Evolutionary conservation across 2,329 filamentous ascomycete genomes (phyloP).

Genomic region (Pochonia chlamydosporia): DNA sequence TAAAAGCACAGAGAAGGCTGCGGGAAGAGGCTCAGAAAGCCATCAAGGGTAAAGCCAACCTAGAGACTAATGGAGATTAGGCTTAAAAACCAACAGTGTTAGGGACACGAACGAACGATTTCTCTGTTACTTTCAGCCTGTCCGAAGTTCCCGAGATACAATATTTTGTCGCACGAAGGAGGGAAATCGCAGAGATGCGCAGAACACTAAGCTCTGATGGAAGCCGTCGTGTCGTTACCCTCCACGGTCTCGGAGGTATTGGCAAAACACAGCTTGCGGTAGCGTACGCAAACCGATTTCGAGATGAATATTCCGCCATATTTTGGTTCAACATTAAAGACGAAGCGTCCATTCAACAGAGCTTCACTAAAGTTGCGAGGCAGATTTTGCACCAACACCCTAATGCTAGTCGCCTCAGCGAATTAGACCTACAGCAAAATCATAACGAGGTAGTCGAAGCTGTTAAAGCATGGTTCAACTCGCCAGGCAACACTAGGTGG

Average conservation of each 20-base stretch:
- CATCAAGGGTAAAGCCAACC: no score
- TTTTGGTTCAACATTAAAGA: constrained; percentile 38
- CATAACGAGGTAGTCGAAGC: constrained; percentile 20
- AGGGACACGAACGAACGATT: neutral
- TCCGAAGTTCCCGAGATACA: constrained; percentile 2
- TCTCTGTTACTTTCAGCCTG: constrained; percentile 7
- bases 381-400: constrained; percentile 22
- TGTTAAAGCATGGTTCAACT: constrained; percentile 32
- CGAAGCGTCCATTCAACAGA: constrained; percentile 28
- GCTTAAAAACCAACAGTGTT: neutral
- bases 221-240: constrained; percentile 19
- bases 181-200: constrained; percentile 13
- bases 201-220: constrained; percentile 5
- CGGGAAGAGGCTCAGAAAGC: no score
- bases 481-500: constrained; percentile 28
- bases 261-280: constrained; percentile 39
- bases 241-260: constrained; percentile 37
- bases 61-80: no score
- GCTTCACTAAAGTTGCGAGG: constrained; percentile 22
- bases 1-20: no score
- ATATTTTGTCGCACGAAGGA: constrained; percentile 13
- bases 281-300: constrained; percentile 27
- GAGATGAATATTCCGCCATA: constrained; percentile 28
- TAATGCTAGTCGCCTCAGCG: constrained; percentile 6
- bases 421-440: constrained; percentile 12